Conservation (phyloP, 1,284 basidiomycete species). For the Trichosporon coremiiforme region DNA sequence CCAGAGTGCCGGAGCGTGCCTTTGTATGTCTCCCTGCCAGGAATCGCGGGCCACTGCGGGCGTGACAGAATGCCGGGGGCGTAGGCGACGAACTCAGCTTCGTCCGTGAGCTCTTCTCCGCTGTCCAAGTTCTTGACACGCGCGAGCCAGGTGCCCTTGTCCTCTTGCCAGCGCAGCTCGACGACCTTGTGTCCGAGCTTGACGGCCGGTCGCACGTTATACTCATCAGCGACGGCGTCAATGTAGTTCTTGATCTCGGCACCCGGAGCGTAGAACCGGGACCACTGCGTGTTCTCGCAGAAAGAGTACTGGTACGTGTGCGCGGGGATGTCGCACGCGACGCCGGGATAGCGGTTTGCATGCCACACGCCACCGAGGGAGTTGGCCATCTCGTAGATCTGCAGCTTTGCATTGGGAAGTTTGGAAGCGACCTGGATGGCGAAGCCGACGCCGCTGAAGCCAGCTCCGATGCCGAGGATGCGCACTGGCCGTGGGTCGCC, state of each 20-base stretch:
- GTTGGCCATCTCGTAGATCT: conserved; percentile 27
- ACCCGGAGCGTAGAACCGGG: conserved; percentile 39
- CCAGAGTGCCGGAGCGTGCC: conserved; percentile 39
- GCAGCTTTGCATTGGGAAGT: conserved; percentile 20
- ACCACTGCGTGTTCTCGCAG: conserved; percentile 35
- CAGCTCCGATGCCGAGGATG: conserved; percentile 24
- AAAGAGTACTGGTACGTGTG: conserved; percentile 40
- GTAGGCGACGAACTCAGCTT: conserved; percentile 43
- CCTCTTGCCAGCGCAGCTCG: conserved; percentile 35
- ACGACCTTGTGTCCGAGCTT: conserved; percentile 38
- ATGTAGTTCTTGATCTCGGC: conserved; percentile 44
- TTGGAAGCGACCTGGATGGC: conserved; percentile 24
- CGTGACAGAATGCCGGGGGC: conserved; percentile 35
- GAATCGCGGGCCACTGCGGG: conserved; percentile 46
- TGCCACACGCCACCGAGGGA: conserved; percentile 35
- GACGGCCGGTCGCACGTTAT: conserved; percentile 35
- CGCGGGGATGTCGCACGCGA: conserved; percentile 43
- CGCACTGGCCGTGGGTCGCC: conserved; percentile 17
- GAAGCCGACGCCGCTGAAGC: conserved; percentile 28
- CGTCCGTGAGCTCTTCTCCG: conserved; percentile 30
- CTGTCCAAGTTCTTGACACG: conserved; percentile 24
- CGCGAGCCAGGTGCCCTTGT: conserved; percentile 38
- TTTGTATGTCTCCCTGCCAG: conserved; percentile 37
- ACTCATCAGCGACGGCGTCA: conserved; percentile 33
- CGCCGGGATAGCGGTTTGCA: conserved; percentile 43